Evolutionary conservation across 1,139 yeast genomes (phyloP).

Genomic region (Wickerhamomyces sp.): DNA sequence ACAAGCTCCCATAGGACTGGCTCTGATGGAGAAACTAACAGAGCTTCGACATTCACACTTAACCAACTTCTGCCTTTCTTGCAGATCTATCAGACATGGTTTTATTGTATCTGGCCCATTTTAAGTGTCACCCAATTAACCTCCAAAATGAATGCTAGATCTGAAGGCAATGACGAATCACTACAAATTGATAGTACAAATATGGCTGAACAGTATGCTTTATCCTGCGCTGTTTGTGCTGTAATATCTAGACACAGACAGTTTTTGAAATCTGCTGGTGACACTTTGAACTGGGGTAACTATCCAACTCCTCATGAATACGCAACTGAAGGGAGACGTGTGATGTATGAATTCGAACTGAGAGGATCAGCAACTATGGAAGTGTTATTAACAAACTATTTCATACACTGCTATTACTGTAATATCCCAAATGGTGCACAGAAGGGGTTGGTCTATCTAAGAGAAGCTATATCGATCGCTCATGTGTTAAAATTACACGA

Average conservation of each 20-base stretch:
- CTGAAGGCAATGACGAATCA: constrained; percentile 2
- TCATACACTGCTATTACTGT: constrained; percentile 18
- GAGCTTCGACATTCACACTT: constrained; percentile 9
- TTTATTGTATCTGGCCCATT: constrained; percentile 24
- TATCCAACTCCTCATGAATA: constrained; percentile 17
- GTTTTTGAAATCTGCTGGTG: constrained; percentile 17
- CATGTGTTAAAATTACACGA: constrained; percentile 20
- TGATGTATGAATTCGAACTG: constrained; percentile 16
- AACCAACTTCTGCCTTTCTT: constrained; percentile 19
- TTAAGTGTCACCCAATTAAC: constrained; percentile 14
- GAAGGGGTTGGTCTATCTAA: constrained; percentile 16
- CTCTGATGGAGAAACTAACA: background rate
- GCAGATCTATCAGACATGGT: constrained; percentile 23
- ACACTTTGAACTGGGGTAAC: constrained; percentile 13
- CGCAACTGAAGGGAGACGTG: constrained; percentile 19
- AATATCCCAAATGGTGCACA: constrained; percentile 15
- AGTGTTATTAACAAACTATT: constrained; percentile 15
- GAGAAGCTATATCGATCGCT: constrained; percentile 20
- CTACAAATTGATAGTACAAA: constrained; percentile 4
- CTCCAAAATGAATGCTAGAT: constrained; percentile 10
- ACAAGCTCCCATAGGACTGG: background rate
- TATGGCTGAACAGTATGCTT: constrained; percentile 16
- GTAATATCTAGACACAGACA: constrained; percentile 18
- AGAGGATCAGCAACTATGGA: constrained; percentile 13
- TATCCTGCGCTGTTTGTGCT: constrained; percentile 22